Base-by-base conservation (phyloP, 306 rosid species). In the Vigna mungo region DNA sequence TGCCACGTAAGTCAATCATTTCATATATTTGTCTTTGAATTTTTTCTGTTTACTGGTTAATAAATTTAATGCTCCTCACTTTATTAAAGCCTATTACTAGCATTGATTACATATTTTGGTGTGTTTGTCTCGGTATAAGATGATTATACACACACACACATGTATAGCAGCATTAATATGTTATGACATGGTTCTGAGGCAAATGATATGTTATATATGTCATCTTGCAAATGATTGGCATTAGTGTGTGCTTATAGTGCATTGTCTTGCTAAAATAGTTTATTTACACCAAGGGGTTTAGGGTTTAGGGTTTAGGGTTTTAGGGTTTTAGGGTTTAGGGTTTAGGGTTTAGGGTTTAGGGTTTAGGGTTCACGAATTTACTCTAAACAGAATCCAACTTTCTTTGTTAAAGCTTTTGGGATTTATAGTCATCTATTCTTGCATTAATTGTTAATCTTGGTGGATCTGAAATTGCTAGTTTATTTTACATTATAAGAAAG, bases 1-100 rank as follows among this genome's bases (percentile, higher is more conserved):
- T 86, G 92, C 89, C 82, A 92, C 94, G 99, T 95, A 95, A 95
- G 98, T 89, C 69, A 27, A 54, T 77, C 73, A 13, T 78, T 74
- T 77, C 71, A 37, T 77, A 76, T 78, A 68, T 69, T 66, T 47
- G 65, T 59, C 51, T 72, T 61, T 8, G 41, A 68, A 78, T 23
- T 30, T 71, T 25, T 25, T 61, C 59, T 69, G 17, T 52, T 55
- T 43, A 39, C 76, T 80, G 62, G 55, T 67, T 49, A 16, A 39
- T 58, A 62, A 41, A 53, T 25, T 49, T 43, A 48, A 53, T 36
- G 52, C 53, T 67, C 25, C 48, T 71, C 69, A 49, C 59, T 66
- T 79, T 41, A 78, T 32, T 30, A 18, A 63, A 71, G 41, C 52
- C 49, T 51, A 71, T 72, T 18, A 21, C 30, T 48, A 74, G 21